These are phyloP conservation scores for Leishmania turanica DNA, from an alignment of 208 protist genomes.

Conservation along the genomic window DNA sequence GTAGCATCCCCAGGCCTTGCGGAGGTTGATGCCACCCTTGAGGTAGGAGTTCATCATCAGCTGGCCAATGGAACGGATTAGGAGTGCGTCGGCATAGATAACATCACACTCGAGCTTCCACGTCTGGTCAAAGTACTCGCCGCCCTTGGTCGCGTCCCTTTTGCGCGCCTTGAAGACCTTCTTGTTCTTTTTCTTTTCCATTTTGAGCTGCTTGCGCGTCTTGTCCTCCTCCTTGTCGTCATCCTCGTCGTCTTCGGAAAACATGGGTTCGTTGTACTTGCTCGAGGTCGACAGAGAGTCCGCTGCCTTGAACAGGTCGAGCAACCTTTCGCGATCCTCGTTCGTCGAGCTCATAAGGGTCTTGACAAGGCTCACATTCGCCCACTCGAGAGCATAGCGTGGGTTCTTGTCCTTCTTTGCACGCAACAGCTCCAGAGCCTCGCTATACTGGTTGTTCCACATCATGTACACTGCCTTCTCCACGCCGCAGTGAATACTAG, in stretches of 20 bases:
- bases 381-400: slow-evolving; percentile 86
- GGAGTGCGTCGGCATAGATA: slow-evolving; percentile 87
- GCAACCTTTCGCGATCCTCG: slow-evolving; percentile 63
- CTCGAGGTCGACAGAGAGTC: slow-evolving; percentile 73
- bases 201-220: slow-evolving; percentile 12
- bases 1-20: slow-evolving; percentile 90
- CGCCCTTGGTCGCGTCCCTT: slow-evolving; percentile 53
- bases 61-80: slow-evolving; percentile 83
- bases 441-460: slow-evolving; percentile 88
- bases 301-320: slow-evolving; percentile 79
- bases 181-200: slow-evolving; percentile 37
- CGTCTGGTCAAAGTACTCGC: slow-evolving; percentile 58
- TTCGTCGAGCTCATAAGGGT: slow-evolving; percentile 86
- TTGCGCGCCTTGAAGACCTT: slow-evolving; percentile 65
- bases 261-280: slow-evolving; percentile 77
- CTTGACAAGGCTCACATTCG: slow-evolving; percentile 73
- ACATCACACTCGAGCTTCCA: slow-evolving; percentile 94
- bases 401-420: slow-evolving; percentile 77
- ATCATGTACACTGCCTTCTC: slow-evolving; percentile 64
- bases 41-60: slow-evolving; percentile 93
- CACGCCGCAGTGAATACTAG: slow-evolving; percentile 51
- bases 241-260: slow-evolving; percentile 31
- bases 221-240: slow-evolving; percentile 29
- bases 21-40: slow-evolving; percentile 89
- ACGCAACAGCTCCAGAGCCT: slow-evolving; percentile 54